Percentiles rank a stretch among this genome's conserved stretches.
Evolutionary conservation across 345 rosid species (phyloP).

Genomic region (Trapa bicornis): DNA sequence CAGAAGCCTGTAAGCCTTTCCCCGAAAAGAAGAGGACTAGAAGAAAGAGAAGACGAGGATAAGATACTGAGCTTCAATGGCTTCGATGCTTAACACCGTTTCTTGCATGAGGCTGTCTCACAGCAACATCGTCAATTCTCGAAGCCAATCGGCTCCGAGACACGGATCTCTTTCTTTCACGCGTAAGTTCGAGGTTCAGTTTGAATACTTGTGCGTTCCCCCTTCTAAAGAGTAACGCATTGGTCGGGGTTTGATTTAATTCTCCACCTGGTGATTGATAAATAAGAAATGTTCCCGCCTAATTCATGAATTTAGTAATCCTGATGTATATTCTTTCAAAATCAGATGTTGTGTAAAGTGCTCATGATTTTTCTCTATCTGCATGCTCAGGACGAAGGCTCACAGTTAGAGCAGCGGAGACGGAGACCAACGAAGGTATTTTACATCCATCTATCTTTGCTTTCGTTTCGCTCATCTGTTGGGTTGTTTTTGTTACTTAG

Average conservation of each 20-base stretch:
- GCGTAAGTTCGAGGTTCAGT: conserved; percentile 24
- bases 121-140: conserved; percentile 20
- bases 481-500: neutral
- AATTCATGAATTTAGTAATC: neutral
- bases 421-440: conserved; percentile 70
- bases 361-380: neutral
- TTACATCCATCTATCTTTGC: neutral
- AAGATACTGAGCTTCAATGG: conserved; percentile 27
- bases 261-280: neutral
- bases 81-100: conserved; percentile 44
- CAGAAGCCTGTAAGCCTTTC: neutral
- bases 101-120: conserved; percentile 27
- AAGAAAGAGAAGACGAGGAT: neutral
- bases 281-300: neutral
- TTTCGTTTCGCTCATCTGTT: neutral
- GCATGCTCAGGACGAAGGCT: conserved; percentile 47
- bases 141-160: conserved; percentile 16
- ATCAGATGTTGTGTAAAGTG: neutral
- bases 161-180: conserved; percentile 35
- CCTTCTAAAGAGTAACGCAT: neutral
- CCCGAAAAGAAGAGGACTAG: neutral
- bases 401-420: conserved; percentile 66
- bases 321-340: neutral
- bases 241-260: neutral
- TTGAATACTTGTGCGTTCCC: neutral